A percentile compares a stretch with the other conserved stretches of the same genome.
phyloP scores from a whole-genome alignment of 768 basidiomycete species.

The Hygrocybe coccinea region DNA sequence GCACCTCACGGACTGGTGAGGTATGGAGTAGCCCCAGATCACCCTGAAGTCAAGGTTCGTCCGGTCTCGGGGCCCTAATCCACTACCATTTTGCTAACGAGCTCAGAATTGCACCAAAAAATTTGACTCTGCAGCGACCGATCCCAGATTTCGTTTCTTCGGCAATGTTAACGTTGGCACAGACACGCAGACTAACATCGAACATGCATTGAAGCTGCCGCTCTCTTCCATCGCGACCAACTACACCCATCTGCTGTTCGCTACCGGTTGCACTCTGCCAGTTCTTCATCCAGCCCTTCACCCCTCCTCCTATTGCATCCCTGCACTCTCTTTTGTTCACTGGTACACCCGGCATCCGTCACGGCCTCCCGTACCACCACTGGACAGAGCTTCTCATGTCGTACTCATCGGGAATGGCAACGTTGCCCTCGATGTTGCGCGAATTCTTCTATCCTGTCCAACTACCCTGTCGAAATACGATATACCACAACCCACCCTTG shows the following conservation, averaged over 20 bases:
- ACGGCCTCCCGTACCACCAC: slow-evolving; percentile 46
- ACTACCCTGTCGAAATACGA: slow-evolving; percentile 65
- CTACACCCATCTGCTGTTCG: slow-evolving; percentile 84
- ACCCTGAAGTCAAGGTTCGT: slow-evolving; percentile 91
- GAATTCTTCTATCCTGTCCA: slow-evolving; percentile 77
- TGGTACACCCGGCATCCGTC: slow-evolving; percentile 96
- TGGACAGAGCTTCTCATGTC: slow-evolving; percentile 64
- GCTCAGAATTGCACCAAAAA: slow-evolving; percentile 91
- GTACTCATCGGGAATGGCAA: slow-evolving; percentile 92
- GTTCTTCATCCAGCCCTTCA: slow-evolving; percentile 51
- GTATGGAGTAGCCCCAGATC: slow-evolving; percentile 97
- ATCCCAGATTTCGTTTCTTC: slow-evolving; percentile 82
- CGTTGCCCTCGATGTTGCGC: slow-evolving; percentile 87
- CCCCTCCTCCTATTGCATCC: slow-evolving; percentile 47
- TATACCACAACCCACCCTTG: slow-evolving; percentile 69
- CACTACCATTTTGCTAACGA: neutral
- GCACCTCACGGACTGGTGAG: slow-evolving; percentile 92
- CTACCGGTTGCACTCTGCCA: slow-evolving; percentile 77
- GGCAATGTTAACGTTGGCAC: slow-evolving; percentile 75
- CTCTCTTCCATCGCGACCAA: slow-evolving; percentile 55
- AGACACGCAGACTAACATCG: slow-evolving; percentile 33
- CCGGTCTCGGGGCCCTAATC: neutral
- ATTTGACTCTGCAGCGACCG: slow-evolving; percentile 78
- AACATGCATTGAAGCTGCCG: slow-evolving; percentile 53
- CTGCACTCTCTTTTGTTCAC: slow-evolving; percentile 82